Percentiles rank a stretch among this genome's conserved stretches.
Conservation (phyloP, 192 early-diverging fungal species). For the Thamnidium elegans region DNA sequence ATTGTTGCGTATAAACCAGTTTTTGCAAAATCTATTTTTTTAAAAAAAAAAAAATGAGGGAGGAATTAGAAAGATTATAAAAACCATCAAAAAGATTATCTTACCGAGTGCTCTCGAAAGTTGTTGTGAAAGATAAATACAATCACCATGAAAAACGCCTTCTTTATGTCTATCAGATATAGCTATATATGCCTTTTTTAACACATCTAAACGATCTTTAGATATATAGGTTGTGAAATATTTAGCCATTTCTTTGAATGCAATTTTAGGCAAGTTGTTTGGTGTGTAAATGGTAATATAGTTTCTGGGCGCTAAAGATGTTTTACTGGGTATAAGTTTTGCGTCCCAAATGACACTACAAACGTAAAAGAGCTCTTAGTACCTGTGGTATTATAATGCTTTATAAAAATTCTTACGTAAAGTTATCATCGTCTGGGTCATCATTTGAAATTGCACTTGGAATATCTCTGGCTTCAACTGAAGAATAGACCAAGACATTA, state of each 20-base stretch:
- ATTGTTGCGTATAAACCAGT: conserved; percentile 49
- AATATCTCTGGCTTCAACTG: conserved; percentile 55
- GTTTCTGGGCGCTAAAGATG: conserved; percentile 40
- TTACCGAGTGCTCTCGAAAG: conserved; percentile 55
- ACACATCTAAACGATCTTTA: conserved; percentile 54
- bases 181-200: conserved; percentile 59
- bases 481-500: conserved; percentile 72
- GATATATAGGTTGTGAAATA: conserved; percentile 59
- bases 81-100: background rate
- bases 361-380: no score
- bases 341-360: conserved; percentile 51
- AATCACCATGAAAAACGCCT: conserved; percentile 45
- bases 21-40: conserved; percentile 55
- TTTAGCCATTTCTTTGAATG: conserved; percentile 14
- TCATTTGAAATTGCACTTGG: conserved; percentile 70
- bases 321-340: conserved; percentile 35
- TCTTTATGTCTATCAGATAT: conserved; percentile 42
- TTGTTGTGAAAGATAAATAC: conserved; percentile 54
- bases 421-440: conserved; percentile 69
- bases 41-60: background rate
- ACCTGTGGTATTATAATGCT: background rate
- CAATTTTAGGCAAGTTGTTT: background rate
- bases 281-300: background rate
- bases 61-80: background rate
- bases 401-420: conserved; percentile 36